Percentiles rank a stretch among this genome's conserved stretches.
phyloP scores from a whole-genome alignment of 2,329 filamentous ascomycete genomes.

The Colletotrichum incanum region DNA sequence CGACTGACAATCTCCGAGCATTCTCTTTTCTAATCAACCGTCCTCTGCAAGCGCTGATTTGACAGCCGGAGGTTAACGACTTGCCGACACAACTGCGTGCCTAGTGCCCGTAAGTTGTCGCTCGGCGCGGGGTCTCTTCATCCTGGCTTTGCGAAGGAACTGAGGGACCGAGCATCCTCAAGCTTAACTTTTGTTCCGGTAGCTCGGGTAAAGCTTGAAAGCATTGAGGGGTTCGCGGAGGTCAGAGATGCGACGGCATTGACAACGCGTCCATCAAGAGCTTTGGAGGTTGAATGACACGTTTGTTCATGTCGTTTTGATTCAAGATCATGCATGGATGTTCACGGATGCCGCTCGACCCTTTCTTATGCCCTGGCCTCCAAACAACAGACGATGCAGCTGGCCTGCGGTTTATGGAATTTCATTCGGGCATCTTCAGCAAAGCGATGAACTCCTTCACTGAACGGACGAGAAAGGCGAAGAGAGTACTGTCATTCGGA shows the following conservation, averaged over 20 bases:
- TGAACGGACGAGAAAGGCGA: background rate
- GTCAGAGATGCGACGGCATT: slow-evolving; percentile 10
- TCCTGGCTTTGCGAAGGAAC: too few species aligned
- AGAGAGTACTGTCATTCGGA: background rate
- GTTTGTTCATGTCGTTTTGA: background rate
- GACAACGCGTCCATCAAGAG: background rate
- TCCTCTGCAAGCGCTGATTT: background rate
- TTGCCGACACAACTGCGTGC: background rate
- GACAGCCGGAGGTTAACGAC: background rate
- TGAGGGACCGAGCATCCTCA: background rate
- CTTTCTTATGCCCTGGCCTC: background rate
- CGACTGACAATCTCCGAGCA: background rate
- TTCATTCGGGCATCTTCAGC: background rate
- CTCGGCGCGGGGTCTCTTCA: background rate
- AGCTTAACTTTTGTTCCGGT: background rate
- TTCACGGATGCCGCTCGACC: background rate
- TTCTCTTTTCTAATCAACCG: too few species aligned
- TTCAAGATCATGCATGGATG: background rate
- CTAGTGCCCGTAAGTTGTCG: background rate
- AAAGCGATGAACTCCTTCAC: background rate
- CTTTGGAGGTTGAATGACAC: too few species aligned
- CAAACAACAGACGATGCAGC: background rate
- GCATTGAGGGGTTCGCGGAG: background rate
- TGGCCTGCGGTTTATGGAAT: background rate
- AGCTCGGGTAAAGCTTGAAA: background rate